Conservation (phyloP, 2,329 filamentous ascomycete species). For the Colletotrichum caudatum region DNA sequence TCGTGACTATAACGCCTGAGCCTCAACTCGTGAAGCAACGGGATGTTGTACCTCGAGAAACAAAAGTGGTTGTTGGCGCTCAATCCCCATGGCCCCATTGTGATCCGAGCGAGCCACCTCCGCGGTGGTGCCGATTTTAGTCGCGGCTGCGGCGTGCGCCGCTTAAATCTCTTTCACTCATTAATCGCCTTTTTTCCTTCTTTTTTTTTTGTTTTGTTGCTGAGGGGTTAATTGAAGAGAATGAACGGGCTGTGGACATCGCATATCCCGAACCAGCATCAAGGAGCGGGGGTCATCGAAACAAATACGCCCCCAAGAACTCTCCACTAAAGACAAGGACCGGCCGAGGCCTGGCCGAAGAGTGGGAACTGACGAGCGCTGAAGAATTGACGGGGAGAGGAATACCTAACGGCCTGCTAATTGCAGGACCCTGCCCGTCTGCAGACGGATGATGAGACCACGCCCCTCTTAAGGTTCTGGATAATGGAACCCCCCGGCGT, state of each 20-base stretch:
- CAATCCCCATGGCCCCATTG: slow-evolving; percentile 19
- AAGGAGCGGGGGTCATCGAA: slow-evolving; percentile 25
- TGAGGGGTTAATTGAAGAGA: slow-evolving; percentile 39
- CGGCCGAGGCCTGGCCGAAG: slow-evolving; percentile 38
- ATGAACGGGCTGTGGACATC: slow-evolving; percentile 17
- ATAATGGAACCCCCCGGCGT: slow-evolving; percentile 1
- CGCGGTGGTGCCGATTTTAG: slow-evolving; percentile 12
- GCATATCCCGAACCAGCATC: slow-evolving; percentile 18
- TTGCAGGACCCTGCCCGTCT: slow-evolving; percentile 29
- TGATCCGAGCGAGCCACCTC: slow-evolving; percentile 33
- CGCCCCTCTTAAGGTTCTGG: slow-evolving; percentile 17
- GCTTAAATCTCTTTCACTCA: not conserved
- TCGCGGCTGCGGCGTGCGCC: slow-evolving; percentile 38
- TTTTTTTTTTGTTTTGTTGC: slow-evolving; percentile 1
- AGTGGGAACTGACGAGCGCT: slow-evolving; percentile 33
- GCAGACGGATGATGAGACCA: slow-evolving; percentile 36
- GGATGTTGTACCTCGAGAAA: not conserved
- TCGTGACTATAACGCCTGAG: not conserved
- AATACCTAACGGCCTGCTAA: not conserved
- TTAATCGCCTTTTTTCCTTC: not conserved
- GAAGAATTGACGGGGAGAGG: slow-evolving; percentile 28
- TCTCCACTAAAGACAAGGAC: slow-evolving; percentile 31
- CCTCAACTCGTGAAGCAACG: slow-evolving; percentile 6
- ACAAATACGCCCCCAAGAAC: slow-evolving; percentile 22
- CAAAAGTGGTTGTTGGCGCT: not conserved